These are phyloP conservation scores for Ettlia oleoabundans DNA, from an alignment of 139 green algal genomes.

Conservation along the genomic window DNA sequence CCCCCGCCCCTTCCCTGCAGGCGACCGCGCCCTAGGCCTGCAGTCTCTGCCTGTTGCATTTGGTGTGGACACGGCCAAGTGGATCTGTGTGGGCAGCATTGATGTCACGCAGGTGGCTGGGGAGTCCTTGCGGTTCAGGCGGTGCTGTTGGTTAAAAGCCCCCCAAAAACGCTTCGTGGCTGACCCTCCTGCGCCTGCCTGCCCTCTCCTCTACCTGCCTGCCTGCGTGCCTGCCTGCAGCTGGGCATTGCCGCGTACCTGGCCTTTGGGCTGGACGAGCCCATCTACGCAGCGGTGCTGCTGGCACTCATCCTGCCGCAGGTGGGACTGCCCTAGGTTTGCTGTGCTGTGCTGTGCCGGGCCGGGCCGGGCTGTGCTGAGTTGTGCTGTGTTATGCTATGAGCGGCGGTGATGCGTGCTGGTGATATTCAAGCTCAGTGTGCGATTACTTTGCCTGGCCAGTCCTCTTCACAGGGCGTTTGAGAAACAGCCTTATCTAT, in stretches of 20 bases:
- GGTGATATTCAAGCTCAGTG: no score
- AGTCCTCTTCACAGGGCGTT: no score
- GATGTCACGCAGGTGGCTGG: constrained; percentile 88
- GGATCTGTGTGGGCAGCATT: constrained; percentile 95
- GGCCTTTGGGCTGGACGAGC: constrained; percentile 77
- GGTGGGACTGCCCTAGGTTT: constrained; percentile 37
- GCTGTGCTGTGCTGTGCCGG: no score
- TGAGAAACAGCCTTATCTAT: no score
- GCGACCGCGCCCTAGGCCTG: constrained; percentile 76
- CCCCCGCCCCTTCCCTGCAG: constrained; percentile 31
- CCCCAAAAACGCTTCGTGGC: background rate
- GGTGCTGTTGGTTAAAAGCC: no score
- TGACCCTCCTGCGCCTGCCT: background rate
- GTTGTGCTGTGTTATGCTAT: no score
- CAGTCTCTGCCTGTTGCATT: constrained; percentile 97
- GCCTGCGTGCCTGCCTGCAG: background rate
- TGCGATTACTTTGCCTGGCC: no score
- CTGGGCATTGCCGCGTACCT: constrained; percentile 89
- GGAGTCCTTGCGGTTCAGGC: no score
- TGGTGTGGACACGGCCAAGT: constrained; percentile 97
- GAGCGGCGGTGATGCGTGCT: no score
- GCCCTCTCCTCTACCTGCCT: background rate
- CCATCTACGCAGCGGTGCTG: constrained; percentile 88
- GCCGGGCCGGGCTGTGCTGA: background rate
- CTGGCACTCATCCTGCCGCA: constrained; percentile 93